Evolutionary conservation across 2,329 filamentous ascomycete genomes (phyloP).

Genomic region (Aureobasidium sp.): DNA sequence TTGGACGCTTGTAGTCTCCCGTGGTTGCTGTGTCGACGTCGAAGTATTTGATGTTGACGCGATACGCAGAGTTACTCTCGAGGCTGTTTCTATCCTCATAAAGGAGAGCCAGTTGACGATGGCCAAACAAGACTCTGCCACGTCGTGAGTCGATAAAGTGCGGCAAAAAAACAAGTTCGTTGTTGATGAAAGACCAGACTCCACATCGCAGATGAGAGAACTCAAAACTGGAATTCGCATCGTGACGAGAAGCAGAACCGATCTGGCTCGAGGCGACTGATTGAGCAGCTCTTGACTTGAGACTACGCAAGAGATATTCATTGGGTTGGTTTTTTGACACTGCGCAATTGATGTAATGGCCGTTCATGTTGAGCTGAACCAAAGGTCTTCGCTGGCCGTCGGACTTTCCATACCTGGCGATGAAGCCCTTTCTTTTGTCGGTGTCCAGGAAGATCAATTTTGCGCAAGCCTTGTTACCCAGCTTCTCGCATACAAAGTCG

Average conservation of each 20-base stretch:
- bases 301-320: slow-evolving; percentile 19
- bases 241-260: neutral
- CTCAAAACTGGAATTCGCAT: slow-evolving; percentile 23
- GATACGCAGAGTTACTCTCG: slow-evolving; percentile 17
- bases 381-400: slow-evolving; percentile 12
- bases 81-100: slow-evolving; percentile 9
- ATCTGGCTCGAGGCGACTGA: neutral
- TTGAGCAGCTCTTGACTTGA: slow-evolving; percentile 17
- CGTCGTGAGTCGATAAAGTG: slow-evolving; percentile 32
- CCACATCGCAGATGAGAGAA: slow-evolving; percentile 32
- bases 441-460: slow-evolving; percentile 38
- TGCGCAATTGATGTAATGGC: slow-evolving; percentile 14
- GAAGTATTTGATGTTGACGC: slow-evolving; percentile 36
- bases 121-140: slow-evolving; percentile 30
- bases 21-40: slow-evolving; percentile 31
- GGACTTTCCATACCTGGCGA: slow-evolving; percentile 26
- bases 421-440: slow-evolving; percentile 34
- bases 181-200: slow-evolving; percentile 32
- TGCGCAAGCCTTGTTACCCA: slow-evolving; percentile 31
- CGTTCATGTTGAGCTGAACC: slow-evolving; percentile 5
- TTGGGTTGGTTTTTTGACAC: slow-evolving; percentile 18
- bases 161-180: slow-evolving; percentile 32
- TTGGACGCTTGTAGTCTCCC: slow-evolving; percentile 21
- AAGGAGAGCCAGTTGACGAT: slow-evolving; percentile 20
- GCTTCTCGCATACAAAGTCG: slow-evolving; percentile 37